Evolutionary conservation across 805 yeast species (phyloP).

Genomic region (Candida peoriensis): DNA sequence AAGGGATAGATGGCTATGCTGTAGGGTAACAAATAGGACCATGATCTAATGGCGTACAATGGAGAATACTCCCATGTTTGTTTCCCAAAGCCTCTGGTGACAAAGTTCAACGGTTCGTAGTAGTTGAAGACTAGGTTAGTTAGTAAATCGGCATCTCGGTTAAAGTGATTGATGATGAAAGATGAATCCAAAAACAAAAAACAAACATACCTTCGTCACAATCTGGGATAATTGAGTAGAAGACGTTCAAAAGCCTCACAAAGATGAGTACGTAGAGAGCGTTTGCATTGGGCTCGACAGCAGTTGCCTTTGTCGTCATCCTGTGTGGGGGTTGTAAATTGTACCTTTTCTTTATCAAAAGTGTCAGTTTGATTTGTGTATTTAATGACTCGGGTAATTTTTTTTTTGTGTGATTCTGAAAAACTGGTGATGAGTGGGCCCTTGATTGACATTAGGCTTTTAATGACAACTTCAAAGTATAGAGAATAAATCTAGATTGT

Average conservation of each 20-base stretch:
- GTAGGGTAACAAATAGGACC: slow-evolving; percentile 61
- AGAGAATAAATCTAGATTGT: too few relatives aligned
- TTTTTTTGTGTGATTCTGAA: too few relatives aligned
- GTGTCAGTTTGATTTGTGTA: too few relatives aligned
- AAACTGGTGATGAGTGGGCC: too few relatives aligned
- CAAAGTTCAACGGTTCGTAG: slow-evolving; percentile 87
- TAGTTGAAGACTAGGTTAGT: slow-evolving; percentile 57
- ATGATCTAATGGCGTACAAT: slow-evolving; percentile 79
- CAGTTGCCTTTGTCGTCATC: too few relatives aligned
- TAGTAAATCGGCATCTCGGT: neutral
- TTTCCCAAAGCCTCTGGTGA: slow-evolving; percentile 79
- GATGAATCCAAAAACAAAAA: neutral
- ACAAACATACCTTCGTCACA: slow-evolving; percentile 66
- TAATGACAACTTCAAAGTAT: too few relatives aligned
- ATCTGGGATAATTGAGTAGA: slow-evolving; percentile 71
- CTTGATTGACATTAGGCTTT: too few relatives aligned
- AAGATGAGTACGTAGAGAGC: neutral
- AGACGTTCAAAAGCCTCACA: slow-evolving; percentile 34
- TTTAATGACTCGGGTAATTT: too few relatives aligned
- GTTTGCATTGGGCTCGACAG: too few relatives aligned
- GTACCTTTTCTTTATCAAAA: too few relatives aligned
- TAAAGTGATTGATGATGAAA: neutral
- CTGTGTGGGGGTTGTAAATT: too few relatives aligned
- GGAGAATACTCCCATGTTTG: slow-evolving; percentile 98
- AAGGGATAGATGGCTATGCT: slow-evolving; percentile 21